Evolutionary conservation across 768 basidiomycete genomes (phyloP).

Genomic region (Russula virescens): DNA sequence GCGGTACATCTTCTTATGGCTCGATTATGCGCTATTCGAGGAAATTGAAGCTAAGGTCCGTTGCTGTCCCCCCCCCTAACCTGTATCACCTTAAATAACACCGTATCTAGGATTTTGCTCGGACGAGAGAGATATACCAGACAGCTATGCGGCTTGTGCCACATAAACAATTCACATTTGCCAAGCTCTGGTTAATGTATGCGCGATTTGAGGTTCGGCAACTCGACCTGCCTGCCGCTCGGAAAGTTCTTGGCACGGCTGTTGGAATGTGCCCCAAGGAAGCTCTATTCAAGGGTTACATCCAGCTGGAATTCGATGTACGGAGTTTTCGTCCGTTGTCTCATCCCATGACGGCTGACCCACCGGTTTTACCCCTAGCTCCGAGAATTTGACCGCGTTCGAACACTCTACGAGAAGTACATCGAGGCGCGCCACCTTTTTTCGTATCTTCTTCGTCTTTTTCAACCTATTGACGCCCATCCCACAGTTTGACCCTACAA

Average conservation of each 20-base stretch:
- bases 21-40: constrained; percentile 95
- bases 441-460: background rate
- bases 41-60: constrained; percentile 89
- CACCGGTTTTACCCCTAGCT: constrained; percentile 40
- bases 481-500: constrained; percentile 74
- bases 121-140: constrained; percentile 88
- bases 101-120: constrained; percentile 61
- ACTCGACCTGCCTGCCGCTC: constrained; percentile 73
- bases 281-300: constrained; percentile 91
- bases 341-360: background rate
- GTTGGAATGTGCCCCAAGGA: constrained; percentile 98
- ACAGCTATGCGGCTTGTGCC: constrained; percentile 85
- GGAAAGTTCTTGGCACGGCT: constrained; percentile 83
- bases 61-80: background rate
- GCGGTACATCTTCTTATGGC: constrained; percentile 86
- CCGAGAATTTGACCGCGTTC: constrained; percentile 92
- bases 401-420: constrained; percentile 89
- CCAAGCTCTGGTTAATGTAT: constrained; percentile 92
- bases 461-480: background rate
- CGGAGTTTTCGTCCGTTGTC: background rate
- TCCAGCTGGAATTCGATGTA: constrained; percentile 88
- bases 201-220: constrained; percentile 88
- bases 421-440: constrained; percentile 56
- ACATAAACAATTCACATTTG: constrained; percentile 95
- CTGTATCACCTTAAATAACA: background rate